Evolutionary conservation across 495 filamentous ascomycete species (phyloP), one percentile per base, ranked within the genome.

Genomic region (Aspergillus leporis): DNA sequence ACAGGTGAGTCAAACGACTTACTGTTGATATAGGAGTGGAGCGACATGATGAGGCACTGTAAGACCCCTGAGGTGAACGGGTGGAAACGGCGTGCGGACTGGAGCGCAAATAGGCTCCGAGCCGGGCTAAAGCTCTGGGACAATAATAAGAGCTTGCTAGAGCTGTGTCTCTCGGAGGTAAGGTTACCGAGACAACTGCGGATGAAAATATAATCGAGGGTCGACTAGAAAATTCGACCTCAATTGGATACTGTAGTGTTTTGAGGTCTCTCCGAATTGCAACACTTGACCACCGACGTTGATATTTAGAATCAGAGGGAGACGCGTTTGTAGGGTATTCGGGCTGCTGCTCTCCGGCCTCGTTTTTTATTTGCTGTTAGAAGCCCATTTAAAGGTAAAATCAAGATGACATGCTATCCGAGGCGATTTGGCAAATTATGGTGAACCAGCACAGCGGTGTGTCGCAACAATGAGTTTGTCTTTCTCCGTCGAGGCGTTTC

Each of bases 11-110:
- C 12, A 19, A 32, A 2, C 43, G n/a, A 65, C 79, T 73, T 71
- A 89, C 87, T 87, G 58, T 88, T 86, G 51, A 90, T 77, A 70
- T 88, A 89, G 31, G 76, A 63, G 62, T 85, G 82, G 38, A 90
- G 80, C 59, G 87, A 88, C 87, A 90, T 90, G 65, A 48, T 66
- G 70, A 59, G 21, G 32, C 46, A 9, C 9, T 43, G 34, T 34
- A 38, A 28, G 50, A 41, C 6, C 14, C 56, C 22, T 46, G 38
- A 59, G 48, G 36, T 38, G 18, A 41, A 43, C 12, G 23, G 22
- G n/a, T n/a, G 41, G 36, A n/a, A 50, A 34, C n/a, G 22, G 43
- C 40, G 51, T 43, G 49, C 23, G 59, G 2, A 43, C 16, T 43
- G 2, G 43, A 22, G 43, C 43, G 19, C 43, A 23, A 47, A 47